Conservation (phyloP, 148 eudicot species). For the Spergularia marina region DNA sequence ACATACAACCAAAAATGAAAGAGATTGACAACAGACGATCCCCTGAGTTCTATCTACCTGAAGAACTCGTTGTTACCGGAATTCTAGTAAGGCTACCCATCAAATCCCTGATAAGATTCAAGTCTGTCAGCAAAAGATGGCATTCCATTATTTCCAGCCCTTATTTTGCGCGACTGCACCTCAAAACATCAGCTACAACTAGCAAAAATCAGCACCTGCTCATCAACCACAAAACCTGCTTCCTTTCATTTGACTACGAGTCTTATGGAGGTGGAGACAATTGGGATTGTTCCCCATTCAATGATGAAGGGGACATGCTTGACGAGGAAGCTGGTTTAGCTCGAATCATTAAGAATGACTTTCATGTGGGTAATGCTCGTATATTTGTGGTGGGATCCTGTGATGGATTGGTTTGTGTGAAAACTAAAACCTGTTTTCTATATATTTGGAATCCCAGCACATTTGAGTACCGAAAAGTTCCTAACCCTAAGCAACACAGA, state of each 20-base stretch:
- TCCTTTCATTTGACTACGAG: background rate
- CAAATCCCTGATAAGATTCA: constrained; percentile 5
- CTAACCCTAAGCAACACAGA: background rate
- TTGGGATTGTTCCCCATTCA: background rate
- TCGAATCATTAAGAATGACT: background rate
- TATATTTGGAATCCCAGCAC: background rate
- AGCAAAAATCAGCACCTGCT: background rate
- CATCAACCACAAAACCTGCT: constrained; percentile 1
- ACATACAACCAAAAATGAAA: too few relatives aligned
- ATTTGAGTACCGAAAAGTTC: background rate
- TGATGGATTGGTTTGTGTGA: background rate
- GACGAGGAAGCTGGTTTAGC: background rate
- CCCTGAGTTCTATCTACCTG: background rate
- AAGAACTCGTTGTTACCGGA: background rate
- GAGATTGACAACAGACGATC: too few relatives aligned
- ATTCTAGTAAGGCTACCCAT: constrained; percentile 7
- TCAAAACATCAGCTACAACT: background rate
- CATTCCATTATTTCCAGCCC: constrained; percentile 4
- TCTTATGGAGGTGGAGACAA: background rate
- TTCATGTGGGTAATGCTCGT: background rate
- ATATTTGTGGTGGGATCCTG: background rate
- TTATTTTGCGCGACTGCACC: background rate
- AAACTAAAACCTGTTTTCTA: background rate
- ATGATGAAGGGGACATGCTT: background rate
- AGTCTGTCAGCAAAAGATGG: constrained; percentile 3